These are phyloP conservation scores for Saprolegnia parasitica DNA, from an alignment of 352 stramenopile genomes.

Conservation along the genomic window DNA sequence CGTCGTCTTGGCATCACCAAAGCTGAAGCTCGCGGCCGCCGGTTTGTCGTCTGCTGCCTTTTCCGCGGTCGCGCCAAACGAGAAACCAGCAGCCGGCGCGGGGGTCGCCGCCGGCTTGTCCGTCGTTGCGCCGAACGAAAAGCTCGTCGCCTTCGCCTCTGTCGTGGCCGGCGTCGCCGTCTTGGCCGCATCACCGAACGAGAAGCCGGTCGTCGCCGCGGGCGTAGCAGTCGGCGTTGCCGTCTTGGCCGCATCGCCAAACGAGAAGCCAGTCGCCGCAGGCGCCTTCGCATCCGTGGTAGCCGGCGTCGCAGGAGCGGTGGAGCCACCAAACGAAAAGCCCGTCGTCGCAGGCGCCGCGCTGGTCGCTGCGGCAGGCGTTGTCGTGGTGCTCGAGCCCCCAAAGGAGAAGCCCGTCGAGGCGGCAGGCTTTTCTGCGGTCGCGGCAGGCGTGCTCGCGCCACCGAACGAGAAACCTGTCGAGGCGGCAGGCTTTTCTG, in stretches of 20 bases:
- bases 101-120: conserved; percentile 1
- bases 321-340: conserved; percentile 23
- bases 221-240: conserved; percentile 15
- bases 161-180: not conserved
- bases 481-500: conserved; percentile 16
- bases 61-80: not conserved
- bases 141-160: conserved; percentile 26
- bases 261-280: conserved; percentile 26
- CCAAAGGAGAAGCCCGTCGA: conserved; percentile 20
- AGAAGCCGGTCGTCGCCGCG: conserved; percentile 26
- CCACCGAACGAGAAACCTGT: conserved; percentile 19
- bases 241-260: conserved; percentile 4
- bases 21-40: conserved; percentile 8
- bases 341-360: conserved; percentile 2
- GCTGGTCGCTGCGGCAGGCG: not conserved
- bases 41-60: conserved; percentile 29
- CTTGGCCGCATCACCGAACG: conserved; percentile 11
- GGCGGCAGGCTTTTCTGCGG: conserved; percentile 26
- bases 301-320: conserved; percentile 20
- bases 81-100: not conserved
- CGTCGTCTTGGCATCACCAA: conserved; percentile 17
- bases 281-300: conserved; percentile 29
- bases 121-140: not conserved
- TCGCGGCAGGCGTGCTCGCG: conserved; percentile 25
- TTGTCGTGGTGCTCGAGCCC: not conserved